Evolutionary conservation across 441 rosid genomes (phyloP), one percentile per base, ranked within the genome.

Genomic region (Populus hybrid): DNA sequence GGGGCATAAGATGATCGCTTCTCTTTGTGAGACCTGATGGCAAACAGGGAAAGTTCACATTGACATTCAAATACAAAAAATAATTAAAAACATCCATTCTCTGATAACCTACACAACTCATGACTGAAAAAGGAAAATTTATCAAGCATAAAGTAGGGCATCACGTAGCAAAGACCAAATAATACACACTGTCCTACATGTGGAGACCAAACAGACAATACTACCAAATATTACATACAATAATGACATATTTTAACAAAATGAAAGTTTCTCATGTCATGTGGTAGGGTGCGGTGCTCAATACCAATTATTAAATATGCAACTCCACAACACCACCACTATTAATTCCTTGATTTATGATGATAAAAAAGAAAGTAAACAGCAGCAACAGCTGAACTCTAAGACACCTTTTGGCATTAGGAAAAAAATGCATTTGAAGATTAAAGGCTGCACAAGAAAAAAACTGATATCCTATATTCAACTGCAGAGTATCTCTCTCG

Each of bases 1-100:
- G 98, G 97, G 12, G 97, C 97, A 86, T 91, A 93, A 5, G 88
- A 72, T 53, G 98, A 93, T 11, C 89, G 86, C 73, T 91, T 91
- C 83, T 90, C 94, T 79, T 91, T 91, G 85, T 87, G 89, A 12
- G 98, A 91, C 85, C 98, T 91, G 83, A 26, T 64, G 2, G 26
- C 26, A 59, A 59, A 59, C 11, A 59, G 24, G 10, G 26, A 59
- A 21, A n/a, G 65, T 59, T 8, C 26, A 59, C 24, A n/a, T 3
- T 59, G 65, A 3, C 12, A n/a, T n/a, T 59, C 26, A 59, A 59
- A 59, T n/a, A 8, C n/a, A 21, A 21, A 16, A 50, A 12, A 14
- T 0, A 8, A 57, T 9, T 40, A n/a, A 8, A 8, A 19, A 21
- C 4, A n/a, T 19, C 24, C 65, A n/a, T 59, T 21, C 26, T n/a